These are phyloP conservation scores for Cadophora sp. DNA, from an alignment of 2,329 filamentous ascomycete species.

Conservation along the genomic window DNA sequence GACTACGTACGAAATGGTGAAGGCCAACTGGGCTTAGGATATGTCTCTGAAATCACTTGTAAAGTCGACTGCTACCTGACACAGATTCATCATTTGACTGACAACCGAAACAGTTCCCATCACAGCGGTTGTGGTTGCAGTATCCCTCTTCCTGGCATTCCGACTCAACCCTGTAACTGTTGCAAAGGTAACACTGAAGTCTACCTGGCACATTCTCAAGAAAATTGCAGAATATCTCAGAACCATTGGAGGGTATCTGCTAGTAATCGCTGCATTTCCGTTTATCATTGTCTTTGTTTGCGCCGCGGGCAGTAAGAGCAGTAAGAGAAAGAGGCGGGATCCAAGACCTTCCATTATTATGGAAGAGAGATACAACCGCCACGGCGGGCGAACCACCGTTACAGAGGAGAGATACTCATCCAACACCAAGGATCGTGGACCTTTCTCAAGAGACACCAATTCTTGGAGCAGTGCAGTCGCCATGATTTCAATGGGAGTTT, in stretches of 20 bases:
- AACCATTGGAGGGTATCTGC: background rate
- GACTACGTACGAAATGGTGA: conserved; percentile 9
- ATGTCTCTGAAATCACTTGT: conserved; percentile 15
- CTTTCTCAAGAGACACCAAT: background rate
- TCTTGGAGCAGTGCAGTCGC: background rate
- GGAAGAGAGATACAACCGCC: conserved; percentile 1
- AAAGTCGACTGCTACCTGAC: background rate
- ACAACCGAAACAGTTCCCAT: background rate
- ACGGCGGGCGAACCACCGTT: background rate
- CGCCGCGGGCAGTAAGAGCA: background rate
- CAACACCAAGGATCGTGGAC: background rate
- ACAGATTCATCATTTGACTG: background rate
- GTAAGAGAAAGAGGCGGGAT: background rate
- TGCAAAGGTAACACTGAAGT: background rate
- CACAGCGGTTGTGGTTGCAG: conserved; percentile 4
- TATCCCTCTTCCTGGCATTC: conserved; percentile 4
- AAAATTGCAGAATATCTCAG: background rate
- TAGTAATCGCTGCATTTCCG: background rate
- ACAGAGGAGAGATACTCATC: background rate
- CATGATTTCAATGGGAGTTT: background rate
- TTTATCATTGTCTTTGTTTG: background rate
- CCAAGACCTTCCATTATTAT: background rate
- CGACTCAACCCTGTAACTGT: background rate
- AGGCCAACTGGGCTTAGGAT: background rate
- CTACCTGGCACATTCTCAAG: background rate